phyloP scores from a whole-genome alignment of 306 rosid genomes.

The Cucumis melo region DNA sequence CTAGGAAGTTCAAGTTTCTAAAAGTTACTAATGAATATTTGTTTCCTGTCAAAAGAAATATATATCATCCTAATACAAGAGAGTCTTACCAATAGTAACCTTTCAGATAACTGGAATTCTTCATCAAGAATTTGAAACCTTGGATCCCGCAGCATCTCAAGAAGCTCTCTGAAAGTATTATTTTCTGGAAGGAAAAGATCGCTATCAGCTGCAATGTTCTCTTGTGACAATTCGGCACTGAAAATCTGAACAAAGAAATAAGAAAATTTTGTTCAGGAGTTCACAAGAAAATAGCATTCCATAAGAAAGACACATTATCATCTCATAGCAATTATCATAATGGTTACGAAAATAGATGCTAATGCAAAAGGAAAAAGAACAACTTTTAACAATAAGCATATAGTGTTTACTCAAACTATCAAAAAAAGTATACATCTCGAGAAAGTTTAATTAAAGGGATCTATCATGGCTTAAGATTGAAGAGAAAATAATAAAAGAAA shows the following conservation, averaged over 20 bases:
- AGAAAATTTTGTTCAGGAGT: background rate
- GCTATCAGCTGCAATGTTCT: constrained; percentile 19
- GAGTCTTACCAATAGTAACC: constrained; percentile 45
- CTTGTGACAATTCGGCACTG: constrained; percentile 25
- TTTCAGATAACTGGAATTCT: constrained; percentile 48
- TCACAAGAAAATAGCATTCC: background rate
- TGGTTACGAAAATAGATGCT: background rate
- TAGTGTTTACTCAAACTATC: background rate
- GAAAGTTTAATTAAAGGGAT: background rate
- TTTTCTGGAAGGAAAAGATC: constrained; percentile 34
- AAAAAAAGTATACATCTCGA: background rate
- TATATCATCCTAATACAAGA: background rate
- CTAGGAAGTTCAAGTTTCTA: background rate
- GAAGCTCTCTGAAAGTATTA: constrained; percentile 28
- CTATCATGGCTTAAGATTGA: background rate
- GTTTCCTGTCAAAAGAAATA: background rate
- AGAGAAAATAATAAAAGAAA: background rate
- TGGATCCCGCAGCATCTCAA: constrained; percentile 45
- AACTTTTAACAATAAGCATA: background rate
- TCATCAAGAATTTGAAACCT: constrained; percentile 49
- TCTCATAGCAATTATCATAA: background rate
- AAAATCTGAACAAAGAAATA: constrained; percentile 32
- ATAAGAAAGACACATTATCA: background rate
- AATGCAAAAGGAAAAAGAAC: background rate
- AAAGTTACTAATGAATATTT: background rate